These are phyloP conservation scores for Bothriochloa decipiens DNA, from an alignment of 176 grass and related monocot species.

Conservation along the genomic window DNA sequence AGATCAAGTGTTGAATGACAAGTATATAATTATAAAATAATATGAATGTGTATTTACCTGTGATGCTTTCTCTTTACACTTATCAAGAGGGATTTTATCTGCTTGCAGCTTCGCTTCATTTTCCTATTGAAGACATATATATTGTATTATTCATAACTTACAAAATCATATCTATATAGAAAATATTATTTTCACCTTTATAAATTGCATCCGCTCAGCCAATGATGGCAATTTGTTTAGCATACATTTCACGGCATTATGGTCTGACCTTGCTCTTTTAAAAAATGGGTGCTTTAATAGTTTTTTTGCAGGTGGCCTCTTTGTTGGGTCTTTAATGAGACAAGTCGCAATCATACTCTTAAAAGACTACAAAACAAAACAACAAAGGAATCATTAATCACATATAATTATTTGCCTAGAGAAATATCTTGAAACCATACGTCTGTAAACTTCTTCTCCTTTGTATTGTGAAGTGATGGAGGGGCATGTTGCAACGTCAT, in stretches of 20 bases:
- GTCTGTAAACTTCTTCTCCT: slow-evolving; percentile 86
- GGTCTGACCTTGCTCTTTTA: slow-evolving; percentile 71
- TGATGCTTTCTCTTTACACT: slow-evolving; percentile 72
- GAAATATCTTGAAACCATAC: slow-evolving; percentile 45
- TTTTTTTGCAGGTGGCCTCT: slow-evolving; percentile 70
- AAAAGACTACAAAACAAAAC: slow-evolving; percentile 58
- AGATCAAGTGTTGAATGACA: neutral
- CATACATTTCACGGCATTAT: slow-evolving; percentile 59
- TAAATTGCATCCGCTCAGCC: slow-evolving; percentile 58
- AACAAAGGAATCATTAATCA: neutral
- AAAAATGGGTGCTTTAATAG: slow-evolving; percentile 91
- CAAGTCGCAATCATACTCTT: slow-evolving; percentile 89
- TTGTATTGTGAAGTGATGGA: slow-evolving; percentile 86
- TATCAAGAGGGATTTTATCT: slow-evolving; percentile 60
- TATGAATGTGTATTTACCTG: slow-evolving; percentile 44
- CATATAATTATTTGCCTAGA: neutral
- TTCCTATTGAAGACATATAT: slow-evolving; percentile 47
- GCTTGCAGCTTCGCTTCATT: slow-evolving; percentile 77
- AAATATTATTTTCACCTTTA: slow-evolving; percentile 46
- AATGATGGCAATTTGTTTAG: slow-evolving; percentile 81
- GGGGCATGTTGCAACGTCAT: slow-evolving; percentile 82
- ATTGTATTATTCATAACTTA: neutral
- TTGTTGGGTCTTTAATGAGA: slow-evolving; percentile 88
- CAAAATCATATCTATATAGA: neutral
- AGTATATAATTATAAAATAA: neutral